A percentile compares a stretch with the other conserved stretches of the same genome.
phyloP scores from a whole-genome alignment of 768 basidiomycete genomes.

The Coprinopsis marcescibilis region DNA sequence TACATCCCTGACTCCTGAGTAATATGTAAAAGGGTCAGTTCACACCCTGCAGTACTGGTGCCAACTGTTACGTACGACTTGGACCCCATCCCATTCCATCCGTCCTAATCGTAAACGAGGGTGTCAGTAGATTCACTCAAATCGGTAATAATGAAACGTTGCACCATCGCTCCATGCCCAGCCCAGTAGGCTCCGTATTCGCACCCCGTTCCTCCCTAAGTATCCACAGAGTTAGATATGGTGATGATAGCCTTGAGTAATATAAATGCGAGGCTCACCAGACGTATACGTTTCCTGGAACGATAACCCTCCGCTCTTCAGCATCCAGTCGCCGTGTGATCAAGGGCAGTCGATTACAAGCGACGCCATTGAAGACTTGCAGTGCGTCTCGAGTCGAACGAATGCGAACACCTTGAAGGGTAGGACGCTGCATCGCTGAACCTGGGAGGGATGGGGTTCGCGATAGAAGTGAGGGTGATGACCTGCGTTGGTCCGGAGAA shows the following conservation, averaged over 20 bases:
- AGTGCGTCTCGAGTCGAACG: constrained; percentile 77
- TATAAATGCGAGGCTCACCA: constrained; percentile 42
- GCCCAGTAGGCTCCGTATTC: constrained; percentile 73
- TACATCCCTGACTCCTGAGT: constrained; percentile 7
- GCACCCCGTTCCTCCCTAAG: constrained; percentile 75
- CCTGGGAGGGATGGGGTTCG: constrained; percentile 12
- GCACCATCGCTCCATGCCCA: constrained; percentile 88
- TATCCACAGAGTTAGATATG: background rate
- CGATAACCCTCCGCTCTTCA: constrained; percentile 69
- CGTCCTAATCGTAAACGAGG: constrained; percentile 27
- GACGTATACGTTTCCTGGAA: constrained; percentile 77
- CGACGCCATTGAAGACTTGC: constrained; percentile 76
- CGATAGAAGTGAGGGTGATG: constrained; percentile 6
- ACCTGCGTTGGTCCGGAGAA: constrained; percentile 12
- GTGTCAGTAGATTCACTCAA: constrained; percentile 1
- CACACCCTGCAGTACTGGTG: background rate
- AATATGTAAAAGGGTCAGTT: background rate
- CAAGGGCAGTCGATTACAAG: constrained; percentile 59
- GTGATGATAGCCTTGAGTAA: background rate
- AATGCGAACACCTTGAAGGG: constrained; percentile 69
- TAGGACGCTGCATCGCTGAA: constrained; percentile 62
- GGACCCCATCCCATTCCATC: constrained; percentile 81
- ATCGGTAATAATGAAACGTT: constrained; percentile 13
- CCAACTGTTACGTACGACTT: constrained; percentile 55
- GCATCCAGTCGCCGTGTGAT: constrained; percentile 79